Evolutionary conservation across 225 moss, liverwort and hornwort genomes (phyloP), one percentile per base, ranked within the genome.

Genomic region (Pseudisothecium myosuroides): DNA sequence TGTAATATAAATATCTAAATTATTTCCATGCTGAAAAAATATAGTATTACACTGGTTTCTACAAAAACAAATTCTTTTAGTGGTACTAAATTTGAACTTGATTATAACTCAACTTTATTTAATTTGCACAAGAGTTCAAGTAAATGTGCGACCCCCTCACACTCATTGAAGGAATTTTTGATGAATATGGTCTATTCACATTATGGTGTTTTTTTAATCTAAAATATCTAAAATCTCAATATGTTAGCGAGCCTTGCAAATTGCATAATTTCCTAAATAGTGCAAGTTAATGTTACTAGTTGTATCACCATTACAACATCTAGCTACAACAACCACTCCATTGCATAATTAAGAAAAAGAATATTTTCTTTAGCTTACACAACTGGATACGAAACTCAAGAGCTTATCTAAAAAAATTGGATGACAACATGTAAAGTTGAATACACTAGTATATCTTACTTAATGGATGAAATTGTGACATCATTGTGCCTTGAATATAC

Each of bases 11-110:
- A n/a, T 27, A 72, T 43, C 5, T 43, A 43, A 72, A 43, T 28
- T 5, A 72, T 1, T 1, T 1, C 0, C 3, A 16, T 3, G 3
- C 5, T 26, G 2, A 1, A 34, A 76, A 50, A 76, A 13, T 12
- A 49, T 19, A 32, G 4, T 34, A 5, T 34, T 76, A 3, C 3
- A 49, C 1, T 32, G 21, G 50, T 49, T 49, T 47, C 4, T 29
- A 28, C 1, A 22, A 41, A 71, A 72, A 22, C 20, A 11, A n/a
- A n/a, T n/a, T n/a, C 4, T 19, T 22, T n/a, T 68, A 22, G 21
- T n/a, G 2, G 41, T 41, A 26, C 5, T 24, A 41, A 71, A 26
- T 39, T 67, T 37, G 6, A 2, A 1, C 7, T 4, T n/a, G n/a
- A 1, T 39, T 69, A 39, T 8, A n/a, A 71, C 15, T 26, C 26